Conservation (phyloP, 495 filamentous ascomycete species). For the Rusavskia elegans region DNA sequence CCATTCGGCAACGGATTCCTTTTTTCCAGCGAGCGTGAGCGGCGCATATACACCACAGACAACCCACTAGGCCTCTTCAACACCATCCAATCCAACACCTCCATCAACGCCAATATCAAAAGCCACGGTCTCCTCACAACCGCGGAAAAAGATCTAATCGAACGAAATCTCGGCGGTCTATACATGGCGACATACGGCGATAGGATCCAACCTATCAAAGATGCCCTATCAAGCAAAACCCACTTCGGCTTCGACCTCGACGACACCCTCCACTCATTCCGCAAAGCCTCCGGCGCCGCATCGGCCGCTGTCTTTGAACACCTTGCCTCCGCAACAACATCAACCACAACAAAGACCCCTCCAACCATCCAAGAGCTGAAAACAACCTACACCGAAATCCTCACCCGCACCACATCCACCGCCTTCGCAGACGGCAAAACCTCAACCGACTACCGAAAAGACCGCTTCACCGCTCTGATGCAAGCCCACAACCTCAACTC, state of each 20-base stretch:
- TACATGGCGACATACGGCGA: neutral
- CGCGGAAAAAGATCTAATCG: neutral
- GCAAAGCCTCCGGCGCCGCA: slow-evolving; percentile 18
- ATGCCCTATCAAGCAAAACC: slow-evolving; percentile 4
- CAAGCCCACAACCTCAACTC: slow-evolving; percentile 9
- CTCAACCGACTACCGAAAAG: slow-evolving; percentile 22
- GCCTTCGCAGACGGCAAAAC: slow-evolving; percentile 23
- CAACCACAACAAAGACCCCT: neutral
- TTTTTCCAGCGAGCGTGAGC: neutral
- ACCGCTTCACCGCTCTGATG: slow-evolving; percentile 19
- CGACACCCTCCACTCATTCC: slow-evolving; percentile 27
- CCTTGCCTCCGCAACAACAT: neutral
- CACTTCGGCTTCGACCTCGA: slow-evolving; percentile 29
- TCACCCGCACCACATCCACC: slow-evolving; percentile 16
- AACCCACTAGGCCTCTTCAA: neutral
- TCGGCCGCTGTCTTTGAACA: slow-evolving; percentile 13
- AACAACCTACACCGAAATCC: slow-evolving; percentile 14
- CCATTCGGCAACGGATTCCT: neutral
- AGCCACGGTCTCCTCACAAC: neutral
- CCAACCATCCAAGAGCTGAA: slow-evolving; percentile 6
- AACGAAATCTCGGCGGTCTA: neutral
- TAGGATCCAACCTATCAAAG: neutral
- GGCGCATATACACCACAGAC: neutral
- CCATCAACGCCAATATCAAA: neutral
- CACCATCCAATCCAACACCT: neutral